Evolutionary conservation across 1,139 yeast genomes (phyloP).

Genomic region (Kodamaea sp.): DNA sequence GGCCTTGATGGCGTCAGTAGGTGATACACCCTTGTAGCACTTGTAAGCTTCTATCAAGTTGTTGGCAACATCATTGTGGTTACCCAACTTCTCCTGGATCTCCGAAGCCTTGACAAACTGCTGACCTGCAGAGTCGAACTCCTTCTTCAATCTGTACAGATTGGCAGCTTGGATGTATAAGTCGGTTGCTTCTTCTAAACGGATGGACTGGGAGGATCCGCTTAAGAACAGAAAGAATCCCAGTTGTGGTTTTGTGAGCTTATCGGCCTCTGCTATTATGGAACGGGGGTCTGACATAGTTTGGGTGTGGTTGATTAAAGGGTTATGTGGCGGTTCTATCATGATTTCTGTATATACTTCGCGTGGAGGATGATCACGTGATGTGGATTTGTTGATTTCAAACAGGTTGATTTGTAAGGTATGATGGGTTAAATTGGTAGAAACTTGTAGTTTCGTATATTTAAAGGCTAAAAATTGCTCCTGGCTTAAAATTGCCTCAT

Average conservation of each 20-base stretch:
- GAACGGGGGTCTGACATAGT: slow-evolving; percentile 44
- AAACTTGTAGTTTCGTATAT: no score
- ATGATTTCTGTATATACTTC: no score
- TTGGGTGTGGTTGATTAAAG: no score
- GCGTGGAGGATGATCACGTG: no score
- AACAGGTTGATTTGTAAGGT: no score
- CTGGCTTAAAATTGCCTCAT: no score
- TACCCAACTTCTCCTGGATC: slow-evolving; percentile 70
- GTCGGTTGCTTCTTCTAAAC: slow-evolving; percentile 91
- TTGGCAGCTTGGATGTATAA: slow-evolving; percentile 90
- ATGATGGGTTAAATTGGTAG: no score
- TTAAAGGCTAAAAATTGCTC: no score
- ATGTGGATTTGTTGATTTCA: no score
- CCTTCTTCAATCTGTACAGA: slow-evolving; percentile 73
- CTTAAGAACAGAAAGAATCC: slow-evolving; percentile 75
- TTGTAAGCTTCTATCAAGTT: slow-evolving; percentile 90
- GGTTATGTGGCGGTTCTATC: no score
- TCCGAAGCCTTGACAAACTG: slow-evolving; percentile 86
- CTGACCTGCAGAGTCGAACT: slow-evolving; percentile 71
- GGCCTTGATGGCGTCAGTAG: slow-evolving; percentile 77
- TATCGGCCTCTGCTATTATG: slow-evolving; percentile 47
- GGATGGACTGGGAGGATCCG: slow-evolving; percentile 64
- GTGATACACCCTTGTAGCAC: slow-evolving; percentile 71
- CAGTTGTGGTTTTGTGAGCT: slow-evolving; percentile 58
- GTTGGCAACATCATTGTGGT: slow-evolving; percentile 90